Conservation (phyloP, 345 rosid genomes). For the Eucalyptus camaldulensis region DNA sequence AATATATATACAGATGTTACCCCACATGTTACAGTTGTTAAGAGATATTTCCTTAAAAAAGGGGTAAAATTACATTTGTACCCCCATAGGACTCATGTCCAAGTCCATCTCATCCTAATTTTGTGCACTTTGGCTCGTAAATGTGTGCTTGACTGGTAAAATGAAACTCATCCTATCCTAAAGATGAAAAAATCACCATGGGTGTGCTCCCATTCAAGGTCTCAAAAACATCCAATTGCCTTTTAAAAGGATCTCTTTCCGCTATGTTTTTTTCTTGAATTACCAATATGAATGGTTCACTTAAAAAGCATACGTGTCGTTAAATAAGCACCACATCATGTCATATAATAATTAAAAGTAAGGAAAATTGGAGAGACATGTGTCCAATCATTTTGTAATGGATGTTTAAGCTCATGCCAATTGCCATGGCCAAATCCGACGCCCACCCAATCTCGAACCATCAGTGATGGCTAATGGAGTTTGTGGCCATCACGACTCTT, state of each 20-base stretch:
- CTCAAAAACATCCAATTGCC: neutral
- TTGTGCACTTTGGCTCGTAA: neutral
- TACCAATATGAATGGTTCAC: rapidly evolving
- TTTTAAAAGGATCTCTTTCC: rapidly evolving
- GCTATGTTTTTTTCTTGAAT: neutral
- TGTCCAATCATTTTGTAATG: neutral
- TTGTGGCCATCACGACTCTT: neutral
- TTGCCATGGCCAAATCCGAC: neutral
- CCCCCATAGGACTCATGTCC: neutral
- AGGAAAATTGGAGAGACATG: neutral
- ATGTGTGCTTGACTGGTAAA: neutral
- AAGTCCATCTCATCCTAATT: neutral
- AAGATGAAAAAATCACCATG: neutral
- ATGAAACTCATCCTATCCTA: neutral
- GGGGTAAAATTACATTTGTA: neutral
- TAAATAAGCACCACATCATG: rapidly evolving
- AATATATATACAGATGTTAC: neutral
- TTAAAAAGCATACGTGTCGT: neutral
- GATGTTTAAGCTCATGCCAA: neutral
- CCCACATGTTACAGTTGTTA: neutral
- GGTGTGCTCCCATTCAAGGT: neutral
- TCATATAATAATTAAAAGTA: neutral
- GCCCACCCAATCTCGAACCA: neutral
- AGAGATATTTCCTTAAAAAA: neutral
- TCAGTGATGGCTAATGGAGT: neutral